phyloP scores from a whole-genome alignment of 2,329 filamentous ascomycete species.

The Sphaceloma murrayae region DNA sequence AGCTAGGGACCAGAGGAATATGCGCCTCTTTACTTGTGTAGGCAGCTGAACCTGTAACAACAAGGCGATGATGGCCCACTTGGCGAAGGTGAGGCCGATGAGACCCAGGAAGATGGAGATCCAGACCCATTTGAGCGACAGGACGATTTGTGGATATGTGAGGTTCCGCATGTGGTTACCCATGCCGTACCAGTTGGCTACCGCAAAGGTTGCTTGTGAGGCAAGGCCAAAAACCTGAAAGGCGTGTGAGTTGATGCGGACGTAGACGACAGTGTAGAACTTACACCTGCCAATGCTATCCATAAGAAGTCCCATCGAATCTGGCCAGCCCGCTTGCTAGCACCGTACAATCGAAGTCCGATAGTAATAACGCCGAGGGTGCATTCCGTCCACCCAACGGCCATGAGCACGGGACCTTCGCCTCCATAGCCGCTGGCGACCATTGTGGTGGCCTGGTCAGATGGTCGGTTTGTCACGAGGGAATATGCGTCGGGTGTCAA shows the following conservation, averaged over 20 bases:
- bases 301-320: constrained; percentile 15
- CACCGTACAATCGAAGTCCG: constrained; percentile 11
- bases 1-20: constrained; percentile 17
- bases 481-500: neutral
- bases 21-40: constrained; percentile 16
- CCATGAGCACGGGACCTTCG: constrained; percentile 13
- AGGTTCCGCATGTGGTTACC: constrained; percentile 12
- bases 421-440: constrained; percentile 12
- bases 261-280: neutral
- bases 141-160: constrained; percentile 10
- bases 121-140: constrained; percentile 12
- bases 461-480: too few species aligned
- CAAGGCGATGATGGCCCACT: constrained; percentile 14
- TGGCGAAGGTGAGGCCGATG: constrained; percentile 9
- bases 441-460: too few species aligned
- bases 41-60: constrained; percentile 10
- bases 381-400: constrained; percentile 6
- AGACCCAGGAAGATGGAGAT: constrained; percentile 15
- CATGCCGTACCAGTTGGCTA: constrained; percentile 9
- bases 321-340: constrained; percentile 10
- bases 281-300: constrained; percentile 10
- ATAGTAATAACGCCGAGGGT: constrained; percentile 6
- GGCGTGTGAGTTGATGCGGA: neutral
- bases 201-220: constrained; percentile 11
- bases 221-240: constrained; percentile 12